Base-by-base conservation (phyloP, 495 filamentous ascomycete species). In the Achaetomiella virescens region DNA sequence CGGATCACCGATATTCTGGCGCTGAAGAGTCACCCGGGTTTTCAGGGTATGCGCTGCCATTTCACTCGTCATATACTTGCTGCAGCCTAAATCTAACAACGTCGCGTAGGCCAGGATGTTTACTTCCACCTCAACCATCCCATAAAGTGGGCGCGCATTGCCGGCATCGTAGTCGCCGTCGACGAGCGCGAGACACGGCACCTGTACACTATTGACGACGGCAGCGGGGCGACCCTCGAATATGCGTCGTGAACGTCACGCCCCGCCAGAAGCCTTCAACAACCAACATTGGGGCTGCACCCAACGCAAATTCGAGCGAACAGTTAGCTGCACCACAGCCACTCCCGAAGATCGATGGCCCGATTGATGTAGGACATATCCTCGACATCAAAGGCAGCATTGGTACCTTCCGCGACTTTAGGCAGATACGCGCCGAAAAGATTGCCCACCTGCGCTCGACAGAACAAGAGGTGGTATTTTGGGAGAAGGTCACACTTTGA, bases 41-140 rank as follows among this genome's bases (percentile, higher is more conserved):
- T 88, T 69, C 77, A 83, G 77, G 89, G 88, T 88, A 71, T 22
- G 62, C n/a, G n/a, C n/a, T n/a, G n/a, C 42, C 21, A 24, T 22
- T n/a, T n/a, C 20, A 42, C 41, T 21, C 47, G 12, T 37, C 33
- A 54, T 15, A 21, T 0, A 15, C 2, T 4, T 12, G 20, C 10
- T 6, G 9, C 31, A 46, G 18, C 17, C 25, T 2, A 24, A 15
- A 17, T 42, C 55, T 33, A 55, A 47, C 9, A 47, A 35, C 25
- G 2, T 25, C 22, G n/a, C 27, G 1, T 40, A 91, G 85, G 81
- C 50, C 84, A 89, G 68, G 73, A 84, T 61, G 71, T 92, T 18
- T 93, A 82, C 73, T 91, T 92, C 73, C 77, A 86, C 73, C 65
- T 78, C 33, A 97, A 97, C 74, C 90, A 97, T 69, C 93, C 95